Evolutionary conservation across 768 basidiomycete genomes (phyloP).

Genomic region (Gymnopilus dilepis): DNA sequence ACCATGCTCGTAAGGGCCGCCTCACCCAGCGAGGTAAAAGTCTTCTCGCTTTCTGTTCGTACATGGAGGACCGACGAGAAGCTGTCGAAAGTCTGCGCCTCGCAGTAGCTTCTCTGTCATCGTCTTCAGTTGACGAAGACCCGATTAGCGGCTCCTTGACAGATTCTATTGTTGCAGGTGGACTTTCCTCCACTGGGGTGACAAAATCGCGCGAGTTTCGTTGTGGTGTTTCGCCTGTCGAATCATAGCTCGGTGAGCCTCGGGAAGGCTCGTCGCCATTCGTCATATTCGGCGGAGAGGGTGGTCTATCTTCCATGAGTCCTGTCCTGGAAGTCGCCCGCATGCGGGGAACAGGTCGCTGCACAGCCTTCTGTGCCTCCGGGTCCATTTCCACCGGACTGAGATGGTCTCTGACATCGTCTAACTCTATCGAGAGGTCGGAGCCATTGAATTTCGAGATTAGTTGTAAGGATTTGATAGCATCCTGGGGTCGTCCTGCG

Average conservation of each 20-base stretch:
- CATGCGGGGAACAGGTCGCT: conserved; percentile 15
- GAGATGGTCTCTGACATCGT: conserved; percentile 67
- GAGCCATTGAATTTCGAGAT: conserved; percentile 90
- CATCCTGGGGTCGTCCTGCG: conserved; percentile 83
- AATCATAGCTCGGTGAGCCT: conserved; percentile 30
- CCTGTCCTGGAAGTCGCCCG: conserved; percentile 37
- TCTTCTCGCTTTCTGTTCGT: conserved; percentile 49
- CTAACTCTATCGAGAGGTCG: conserved; percentile 64
- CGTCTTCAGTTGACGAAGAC: neutral
- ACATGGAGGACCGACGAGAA: conserved; percentile 46
- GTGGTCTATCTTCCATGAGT: conserved; percentile 35
- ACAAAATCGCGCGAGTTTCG: conserved; percentile 29
- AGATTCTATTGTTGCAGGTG: neutral
- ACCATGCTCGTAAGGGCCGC: conserved; percentile 70
- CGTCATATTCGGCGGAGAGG: conserved; percentile 6
- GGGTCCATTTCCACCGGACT: conserved; percentile 17
- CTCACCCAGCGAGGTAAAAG: conserved; percentile 59
- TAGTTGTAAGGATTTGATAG: conserved; percentile 78
- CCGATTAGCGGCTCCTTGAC: conserved; percentile 4
- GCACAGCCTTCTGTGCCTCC: neutral
- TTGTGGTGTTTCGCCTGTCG: conserved; percentile 36
- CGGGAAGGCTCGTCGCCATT: conserved; percentile 20
- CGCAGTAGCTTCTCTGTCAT: conserved; percentile 4
- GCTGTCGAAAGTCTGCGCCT: conserved; percentile 25
- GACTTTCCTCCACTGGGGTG: conserved; percentile 28